phyloP scores from a whole-genome alignment of 2,329 filamentous ascomycete species.

The Aspergillus intermedius region DNA sequence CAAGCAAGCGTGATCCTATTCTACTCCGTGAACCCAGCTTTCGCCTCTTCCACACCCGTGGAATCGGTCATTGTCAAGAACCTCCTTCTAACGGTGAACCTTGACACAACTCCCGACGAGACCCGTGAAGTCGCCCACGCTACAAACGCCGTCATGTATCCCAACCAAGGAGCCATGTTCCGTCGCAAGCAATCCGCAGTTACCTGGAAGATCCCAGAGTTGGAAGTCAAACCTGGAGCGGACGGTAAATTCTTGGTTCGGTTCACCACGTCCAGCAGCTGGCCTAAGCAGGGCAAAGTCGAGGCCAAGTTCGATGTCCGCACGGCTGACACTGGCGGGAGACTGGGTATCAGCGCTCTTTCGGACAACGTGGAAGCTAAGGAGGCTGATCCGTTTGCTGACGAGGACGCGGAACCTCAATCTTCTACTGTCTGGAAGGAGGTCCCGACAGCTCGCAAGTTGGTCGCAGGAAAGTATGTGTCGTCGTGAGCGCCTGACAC shows the following conservation, averaged over 20 bases:
- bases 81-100: constrained; percentile 60
- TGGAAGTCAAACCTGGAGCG: constrained; percentile 48
- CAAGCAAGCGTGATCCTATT: constrained; percentile 81
- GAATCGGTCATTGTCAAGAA: constrained; percentile 61
- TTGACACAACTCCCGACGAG: constrained; percentile 36
- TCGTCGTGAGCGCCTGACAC: constrained; percentile 26
- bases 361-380: constrained; percentile 18
- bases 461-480: constrained; percentile 72
- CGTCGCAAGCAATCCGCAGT: constrained; percentile 41
- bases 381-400: constrained; percentile 44
- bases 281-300: constrained; percentile 65
- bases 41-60: constrained; percentile 37
- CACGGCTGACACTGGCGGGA: constrained; percentile 52
- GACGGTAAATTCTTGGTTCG: constrained; percentile 75
- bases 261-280: constrained; percentile 65
- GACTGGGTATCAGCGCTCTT: constrained; percentile 54
- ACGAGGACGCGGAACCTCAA: constrained; percentile 31
- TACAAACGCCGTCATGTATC: constrained; percentile 40
- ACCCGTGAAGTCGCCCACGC: constrained; percentile 36
- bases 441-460: constrained; percentile 59
- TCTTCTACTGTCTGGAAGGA: constrained; percentile 54
- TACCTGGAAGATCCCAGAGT: constrained; percentile 41
- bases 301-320: constrained; percentile 76
- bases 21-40: constrained; percentile 75
- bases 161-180: constrained; percentile 39